phyloP scores from a whole-genome alignment of 192 early-diverging fungal genomes.

The Podila clonocystis region DNA sequence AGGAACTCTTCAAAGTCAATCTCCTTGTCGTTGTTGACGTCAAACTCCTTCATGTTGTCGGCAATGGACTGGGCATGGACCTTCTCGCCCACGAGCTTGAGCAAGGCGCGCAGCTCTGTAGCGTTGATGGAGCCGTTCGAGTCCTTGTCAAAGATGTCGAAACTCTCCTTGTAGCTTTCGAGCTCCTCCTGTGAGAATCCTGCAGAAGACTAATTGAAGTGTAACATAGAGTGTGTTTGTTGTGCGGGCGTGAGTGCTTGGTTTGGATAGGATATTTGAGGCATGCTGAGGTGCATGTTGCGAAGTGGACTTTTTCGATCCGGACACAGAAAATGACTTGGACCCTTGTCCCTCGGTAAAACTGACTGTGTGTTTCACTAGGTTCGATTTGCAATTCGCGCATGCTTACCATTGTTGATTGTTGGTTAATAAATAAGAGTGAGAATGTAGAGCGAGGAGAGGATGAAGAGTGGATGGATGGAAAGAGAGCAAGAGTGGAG shows the following conservation, averaged over 20 bases:
- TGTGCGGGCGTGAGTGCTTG: not conserved
- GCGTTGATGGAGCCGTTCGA: slow-evolving; percentile 24
- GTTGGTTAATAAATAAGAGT: not conserved
- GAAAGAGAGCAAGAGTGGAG: not conserved
- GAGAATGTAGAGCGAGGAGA: not conserved
- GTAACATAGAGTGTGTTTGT: not conserved
- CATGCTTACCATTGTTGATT: not conserved
- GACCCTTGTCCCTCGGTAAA: not conserved
- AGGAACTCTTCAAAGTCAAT: slow-evolving; percentile 46
- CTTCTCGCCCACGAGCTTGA: slow-evolving; percentile 27
- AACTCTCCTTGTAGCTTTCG: slow-evolving; percentile 22
- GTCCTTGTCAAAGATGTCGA: slow-evolving; percentile 27
- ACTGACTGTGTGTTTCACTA: not conserved
- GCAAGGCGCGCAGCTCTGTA: slow-evolving; percentile 22
- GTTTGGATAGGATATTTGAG: too few species aligned
- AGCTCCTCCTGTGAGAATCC: slow-evolving; percentile 17
- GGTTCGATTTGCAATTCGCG: too few species aligned
- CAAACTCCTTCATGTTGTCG: slow-evolving; percentile 16
- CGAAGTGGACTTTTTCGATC: too few species aligned
- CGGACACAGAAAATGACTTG: too few species aligned
- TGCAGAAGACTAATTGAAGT: not conserved
- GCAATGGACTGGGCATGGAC: slow-evolving; percentile 5
- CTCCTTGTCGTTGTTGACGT: slow-evolving; percentile 33
- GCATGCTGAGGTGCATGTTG: too few species aligned
- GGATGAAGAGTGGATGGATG: not conserved